Evolutionary conservation across 2,329 filamentous ascomycete genomes (phyloP).

Genomic region (Didymella pomorum): DNA sequence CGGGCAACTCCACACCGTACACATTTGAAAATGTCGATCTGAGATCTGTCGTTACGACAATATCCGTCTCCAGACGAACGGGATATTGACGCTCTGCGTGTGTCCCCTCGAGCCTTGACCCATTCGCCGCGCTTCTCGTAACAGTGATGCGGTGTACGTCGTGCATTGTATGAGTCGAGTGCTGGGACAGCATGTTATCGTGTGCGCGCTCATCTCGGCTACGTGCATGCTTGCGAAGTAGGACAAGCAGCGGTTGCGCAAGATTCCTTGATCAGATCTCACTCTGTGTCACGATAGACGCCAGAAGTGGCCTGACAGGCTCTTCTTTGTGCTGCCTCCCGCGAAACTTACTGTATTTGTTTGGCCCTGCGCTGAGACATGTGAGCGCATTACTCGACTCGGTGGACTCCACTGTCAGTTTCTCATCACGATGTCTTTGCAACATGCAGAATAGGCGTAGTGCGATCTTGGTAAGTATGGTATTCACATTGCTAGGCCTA

Average conservation of each 20-base stretch:
- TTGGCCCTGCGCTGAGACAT: conserved; percentile 9
- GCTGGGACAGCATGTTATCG: conserved; percentile 10
- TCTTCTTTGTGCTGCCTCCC: conserved; percentile 3
- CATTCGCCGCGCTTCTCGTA: neutral
- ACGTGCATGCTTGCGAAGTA: conserved; percentile 4
- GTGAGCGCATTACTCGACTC: conserved; percentile 1
- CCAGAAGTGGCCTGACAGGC: conserved; percentile 20
- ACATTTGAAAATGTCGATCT: neutral
- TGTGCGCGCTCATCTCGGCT: conserved; percentile 8
- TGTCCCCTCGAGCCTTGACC: conserved; percentile 7
- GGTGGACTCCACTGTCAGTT: neutral
- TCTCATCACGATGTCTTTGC: neutral
- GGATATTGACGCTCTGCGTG: conserved; percentile 10
- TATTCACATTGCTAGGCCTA: conserved; percentile 33
- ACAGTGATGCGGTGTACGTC: neutral
- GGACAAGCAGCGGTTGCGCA: conserved; percentile 3
- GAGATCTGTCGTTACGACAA: conserved; percentile 18
- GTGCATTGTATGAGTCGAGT: conserved; percentile 2
- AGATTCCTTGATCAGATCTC: conserved; percentile 16
- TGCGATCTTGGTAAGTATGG: conserved; percentile 23
- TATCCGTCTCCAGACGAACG: conserved; percentile 8
- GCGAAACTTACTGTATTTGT: conserved; percentile 7
- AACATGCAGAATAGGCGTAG: neutral
- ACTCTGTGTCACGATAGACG: conserved; percentile 4
- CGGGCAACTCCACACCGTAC: neutral